Evolutionary conservation across 1,139 yeast species (phyloP).

Genomic region (Lodderomyces elongisporus): DNA sequence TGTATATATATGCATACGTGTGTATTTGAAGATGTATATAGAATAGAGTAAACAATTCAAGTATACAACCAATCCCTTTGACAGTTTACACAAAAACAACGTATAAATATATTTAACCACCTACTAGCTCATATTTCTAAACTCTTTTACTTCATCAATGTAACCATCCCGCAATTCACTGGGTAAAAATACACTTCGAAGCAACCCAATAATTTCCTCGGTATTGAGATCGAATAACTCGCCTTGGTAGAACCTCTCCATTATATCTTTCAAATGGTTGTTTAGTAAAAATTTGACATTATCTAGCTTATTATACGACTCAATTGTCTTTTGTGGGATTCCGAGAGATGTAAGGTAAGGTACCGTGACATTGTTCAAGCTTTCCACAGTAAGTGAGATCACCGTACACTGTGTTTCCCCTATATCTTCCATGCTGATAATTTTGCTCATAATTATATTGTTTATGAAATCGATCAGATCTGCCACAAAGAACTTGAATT

Average conservation of each 20-base stretch:
- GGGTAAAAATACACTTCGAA: conserved; percentile 62
- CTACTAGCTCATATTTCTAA: conserved; percentile 17
- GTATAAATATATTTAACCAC: no score
- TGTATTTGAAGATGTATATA: not conserved
- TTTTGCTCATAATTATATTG: conserved; percentile 25
- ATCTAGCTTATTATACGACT: conserved; percentile 36
- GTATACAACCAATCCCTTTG: no score
- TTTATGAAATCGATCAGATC: conserved; percentile 28
- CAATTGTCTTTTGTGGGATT: conserved; percentile 17
- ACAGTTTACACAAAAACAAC: no score
- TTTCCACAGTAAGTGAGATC: conserved; percentile 24
- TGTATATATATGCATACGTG: no score
- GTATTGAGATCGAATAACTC: conserved; percentile 69
- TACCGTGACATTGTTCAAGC: conserved; percentile 16
- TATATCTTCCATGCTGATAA: conserved; percentile 28
- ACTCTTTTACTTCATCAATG: conserved; percentile 52
- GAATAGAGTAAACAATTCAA: not conserved
- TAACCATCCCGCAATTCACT: conserved; percentile 60
- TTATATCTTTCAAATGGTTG: conserved; percentile 60
- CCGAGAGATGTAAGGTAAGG: conserved; percentile 14
- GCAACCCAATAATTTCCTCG: conserved; percentile 55
- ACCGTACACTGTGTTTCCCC: conserved; percentile 33
- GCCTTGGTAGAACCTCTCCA: conserved; percentile 67
- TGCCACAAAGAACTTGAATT: conserved; percentile 24
- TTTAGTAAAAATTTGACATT: conserved; percentile 46